Base-by-base conservation (phyloP, 2,329 filamentous ascomycete genomes). In the Boeremia exigua region DNA sequence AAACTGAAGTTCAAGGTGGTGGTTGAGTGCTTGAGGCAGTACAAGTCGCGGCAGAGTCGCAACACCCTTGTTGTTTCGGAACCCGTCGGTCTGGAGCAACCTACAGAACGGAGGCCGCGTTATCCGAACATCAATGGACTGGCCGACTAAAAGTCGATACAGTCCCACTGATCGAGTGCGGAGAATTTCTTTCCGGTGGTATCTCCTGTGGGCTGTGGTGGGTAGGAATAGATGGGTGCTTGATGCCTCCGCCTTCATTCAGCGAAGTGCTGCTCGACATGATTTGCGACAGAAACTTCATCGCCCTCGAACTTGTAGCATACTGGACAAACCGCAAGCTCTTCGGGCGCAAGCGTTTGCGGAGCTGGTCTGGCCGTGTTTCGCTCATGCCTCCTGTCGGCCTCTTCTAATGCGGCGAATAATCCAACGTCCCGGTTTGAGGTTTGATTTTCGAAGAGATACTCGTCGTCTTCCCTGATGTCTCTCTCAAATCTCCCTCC, bases 301-400 rank as follows among this genome's bases (percentile, higher is more conserved):
- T 91, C 88, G 1, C 88, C 88, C 61, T 88, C 81, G 70, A 91
- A 91, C 0, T 67, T 74, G 3, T 80, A 80, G 68, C 88, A 91
- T 1, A 91, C 84, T 0, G 88, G 88, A 69, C 88, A 91, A 6
- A 50, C 72, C 43, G 65, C 76, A 27, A 59, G 73, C 47, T 62
- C 38, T 6, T 57, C 42, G 15, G 44, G 30, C 5, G 14, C 32
- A 30, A 44, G 37, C 7, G 67, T 25, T 51, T 74, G 62, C 38
- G 70, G 65, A 17, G 38, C 47, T 62, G 68, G 32, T 52, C 73
- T 63, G 34, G 70, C 65, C 48, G 52, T 56, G 60, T 46, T 65
- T 58, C 65, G 71, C 45, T 71, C 61, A 49, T 68, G 37, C 47
- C 48, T 59, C 52, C 58, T 54, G 61, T 70, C 66, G 56, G 65